These are phyloP conservation scores for Trypanosoma cruzi DNA, from an alignment of 208 protist genomes.

Conservation along the genomic window DNA sequence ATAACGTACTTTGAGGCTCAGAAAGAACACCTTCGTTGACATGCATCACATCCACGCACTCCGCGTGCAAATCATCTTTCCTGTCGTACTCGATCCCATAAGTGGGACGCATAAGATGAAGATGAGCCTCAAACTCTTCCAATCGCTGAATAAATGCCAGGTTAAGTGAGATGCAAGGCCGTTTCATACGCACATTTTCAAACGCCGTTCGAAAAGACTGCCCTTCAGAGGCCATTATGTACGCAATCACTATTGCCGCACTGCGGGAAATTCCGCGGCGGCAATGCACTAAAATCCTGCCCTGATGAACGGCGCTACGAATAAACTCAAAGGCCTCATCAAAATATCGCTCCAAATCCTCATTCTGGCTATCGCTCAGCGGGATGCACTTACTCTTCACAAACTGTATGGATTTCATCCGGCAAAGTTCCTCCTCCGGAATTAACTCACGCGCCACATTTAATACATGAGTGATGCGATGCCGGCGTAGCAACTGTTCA, in stretches of 20 bases:
- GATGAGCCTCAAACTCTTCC: conserved; percentile 31
- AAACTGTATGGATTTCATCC: conserved; percentile 30
- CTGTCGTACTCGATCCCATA: neutral
- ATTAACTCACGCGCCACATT: conserved; percentile 80
- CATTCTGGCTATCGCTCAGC: conserved; percentile 69
- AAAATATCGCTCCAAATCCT: conserved; percentile 57
- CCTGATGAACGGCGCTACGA: conserved; percentile 36
- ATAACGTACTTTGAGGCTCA: neutral
- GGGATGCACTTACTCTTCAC: conserved; percentile 60
- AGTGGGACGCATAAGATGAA: neutral
- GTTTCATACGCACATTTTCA: conserved; percentile 42
- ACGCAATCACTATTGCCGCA: conserved; percentile 38
- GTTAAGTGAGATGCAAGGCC: conserved; percentile 79
- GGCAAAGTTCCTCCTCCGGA: conserved; percentile 26
- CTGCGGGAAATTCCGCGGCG: conserved; percentile 43
- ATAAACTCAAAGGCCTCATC: conserved; percentile 75
- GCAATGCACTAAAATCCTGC: conserved; percentile 43
- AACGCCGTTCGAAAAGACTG: conserved; percentile 57
- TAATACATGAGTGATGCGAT: conserved; percentile 72
- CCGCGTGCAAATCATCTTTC: neutral
- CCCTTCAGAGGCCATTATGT: conserved; percentile 65
- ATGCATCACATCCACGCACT: neutral
- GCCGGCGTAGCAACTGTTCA: conserved; percentile 40
- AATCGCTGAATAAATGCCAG: conserved; percentile 78
- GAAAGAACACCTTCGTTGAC: neutral